A percentile compares a stretch with the other conserved stretches of the same genome.
Conservation (phyloP, 2,329 filamentous ascomycete genomes). For the Apiospora kogelbergensis region DNA sequence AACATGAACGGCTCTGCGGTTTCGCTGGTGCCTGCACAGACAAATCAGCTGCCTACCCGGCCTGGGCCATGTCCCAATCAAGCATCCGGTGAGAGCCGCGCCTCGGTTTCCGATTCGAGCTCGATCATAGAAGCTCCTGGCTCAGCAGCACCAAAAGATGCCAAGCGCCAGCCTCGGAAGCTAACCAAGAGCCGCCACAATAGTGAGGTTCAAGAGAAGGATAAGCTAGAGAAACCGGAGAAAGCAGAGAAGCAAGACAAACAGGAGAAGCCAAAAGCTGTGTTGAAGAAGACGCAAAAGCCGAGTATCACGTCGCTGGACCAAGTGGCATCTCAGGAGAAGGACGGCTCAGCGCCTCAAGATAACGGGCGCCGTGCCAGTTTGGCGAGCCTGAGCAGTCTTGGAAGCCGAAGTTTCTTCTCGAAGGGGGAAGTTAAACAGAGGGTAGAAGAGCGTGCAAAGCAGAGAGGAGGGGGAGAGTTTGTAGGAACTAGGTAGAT, state of each 20-base stretch:
- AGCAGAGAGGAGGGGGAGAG: not conserved
- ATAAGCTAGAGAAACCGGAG: constrained; percentile 28
- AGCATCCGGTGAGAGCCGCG: constrained; percentile 34
- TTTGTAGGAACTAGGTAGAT: constrained; percentile 5
- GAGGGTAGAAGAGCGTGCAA: not conserved
- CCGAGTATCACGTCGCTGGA: constrained; percentile 26
- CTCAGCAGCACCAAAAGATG: constrained; percentile 19
- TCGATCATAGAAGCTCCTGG: constrained; percentile 21
- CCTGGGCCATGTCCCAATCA: constrained; percentile 24
- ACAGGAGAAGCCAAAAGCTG: constrained; percentile 31
- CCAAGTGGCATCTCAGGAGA: constrained; percentile 9
- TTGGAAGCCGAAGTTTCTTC: not conserved
- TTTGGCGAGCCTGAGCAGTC: constrained; percentile 9
- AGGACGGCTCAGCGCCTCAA: not conserved
- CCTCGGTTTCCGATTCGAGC: constrained; percentile 28
- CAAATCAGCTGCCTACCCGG: constrained; percentile 1
- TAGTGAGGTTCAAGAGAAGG: constrained; percentile 30
- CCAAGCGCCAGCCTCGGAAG: constrained; percentile 37
- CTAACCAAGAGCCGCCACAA: constrained; percentile 41
- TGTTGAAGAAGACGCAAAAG: constrained; percentile 39
- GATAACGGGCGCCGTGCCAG: constrained; percentile 9
- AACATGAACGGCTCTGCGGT: not conserved
- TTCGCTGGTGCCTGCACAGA: not conserved
- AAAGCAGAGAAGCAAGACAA: constrained; percentile 13
- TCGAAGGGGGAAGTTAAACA: not conserved